phyloP scores from a whole-genome alignment of 202 grass and related monocot genomes.

The Elaeis oleifera region DNA sequence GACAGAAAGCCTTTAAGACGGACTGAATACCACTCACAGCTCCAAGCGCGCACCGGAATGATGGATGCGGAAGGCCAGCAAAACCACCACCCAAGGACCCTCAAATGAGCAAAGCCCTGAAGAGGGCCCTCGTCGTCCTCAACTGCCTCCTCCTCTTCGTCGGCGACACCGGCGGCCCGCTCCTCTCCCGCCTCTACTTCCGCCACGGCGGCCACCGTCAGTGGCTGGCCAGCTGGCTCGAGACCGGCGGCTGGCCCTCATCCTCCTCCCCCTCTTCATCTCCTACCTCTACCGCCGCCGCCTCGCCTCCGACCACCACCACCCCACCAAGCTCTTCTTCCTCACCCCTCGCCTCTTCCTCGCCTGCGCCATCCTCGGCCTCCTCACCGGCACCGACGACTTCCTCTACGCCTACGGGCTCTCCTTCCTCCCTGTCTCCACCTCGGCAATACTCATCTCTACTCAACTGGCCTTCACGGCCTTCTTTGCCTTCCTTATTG shows the following conservation, averaged over 20 bases:
- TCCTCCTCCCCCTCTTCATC: conserved; percentile 36
- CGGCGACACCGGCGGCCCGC: conserved; percentile 56
- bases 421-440: conserved; percentile 73
- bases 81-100: background rate
- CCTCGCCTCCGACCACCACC: background rate
- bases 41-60: background rate
- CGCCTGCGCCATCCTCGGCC: conserved; percentile 39
- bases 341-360: conserved; percentile 53
- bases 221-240: conserved; percentile 69
- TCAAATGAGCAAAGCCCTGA: conserved; percentile 15
- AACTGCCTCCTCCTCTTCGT: conserved; percentile 56
- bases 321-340: conserved; percentile 27
- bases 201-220: conserved; percentile 57
- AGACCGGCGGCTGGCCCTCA: conserved; percentile 72
- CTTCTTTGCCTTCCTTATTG: conserved; percentile 69
- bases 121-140: conserved; percentile 32
- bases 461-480: conserved; percentile 90
- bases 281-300: conserved; percentile 37
- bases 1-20: no score
- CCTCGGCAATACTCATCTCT: conserved; percentile 68
- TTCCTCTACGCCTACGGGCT: conserved; percentile 90
- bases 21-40: no score
- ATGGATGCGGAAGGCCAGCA: conserved; percentile 17
- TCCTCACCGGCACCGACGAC: conserved; percentile 65
- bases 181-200: conserved; percentile 77